These are phyloP conservation scores for Acanthamoeba sp. DNA, from an alignment of 208 protist genomes.

Conservation along the genomic window DNA sequence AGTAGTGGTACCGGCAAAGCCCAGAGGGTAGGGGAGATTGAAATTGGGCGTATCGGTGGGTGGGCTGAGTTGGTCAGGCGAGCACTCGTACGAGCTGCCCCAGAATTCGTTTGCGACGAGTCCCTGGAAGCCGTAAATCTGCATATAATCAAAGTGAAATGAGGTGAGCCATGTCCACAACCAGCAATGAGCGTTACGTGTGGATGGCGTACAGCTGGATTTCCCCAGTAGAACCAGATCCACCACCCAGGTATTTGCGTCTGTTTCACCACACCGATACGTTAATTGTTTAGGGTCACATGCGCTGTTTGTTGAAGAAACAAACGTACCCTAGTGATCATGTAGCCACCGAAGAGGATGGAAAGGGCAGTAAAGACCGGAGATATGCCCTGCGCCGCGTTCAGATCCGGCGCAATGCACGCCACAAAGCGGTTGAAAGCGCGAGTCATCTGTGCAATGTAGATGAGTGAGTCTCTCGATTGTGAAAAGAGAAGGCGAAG, in stretches of 20 bases:
- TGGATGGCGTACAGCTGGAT: neutral
- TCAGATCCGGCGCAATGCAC: neutral
- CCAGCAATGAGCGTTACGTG: no score
- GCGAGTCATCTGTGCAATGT: neutral
- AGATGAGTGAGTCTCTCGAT: neutral
- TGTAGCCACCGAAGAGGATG: neutral
- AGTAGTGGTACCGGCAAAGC: constrained; percentile 6
- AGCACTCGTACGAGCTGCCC: neutral
- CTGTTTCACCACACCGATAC: neutral
- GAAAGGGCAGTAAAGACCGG: neutral
- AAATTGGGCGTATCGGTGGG: constrained; percentile 5
- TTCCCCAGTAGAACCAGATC: neutral
- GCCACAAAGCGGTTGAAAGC: neutral
- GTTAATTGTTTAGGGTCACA: neutral
- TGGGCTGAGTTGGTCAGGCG: neutral
- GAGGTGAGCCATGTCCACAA: neutral
- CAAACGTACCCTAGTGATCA: neutral
- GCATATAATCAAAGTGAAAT: neutral
- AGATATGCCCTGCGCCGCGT: neutral
- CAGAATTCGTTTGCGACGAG: constrained; percentile 62
- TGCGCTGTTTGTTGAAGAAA: no score
- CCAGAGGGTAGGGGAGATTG: constrained; percentile 33
- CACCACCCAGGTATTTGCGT: neutral
- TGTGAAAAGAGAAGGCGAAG: no score
- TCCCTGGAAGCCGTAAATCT: constrained; percentile 34